Evolutionary conservation across 495 filamentous ascomycete species (phyloP).

Genomic region (Tuber brumale): DNA sequence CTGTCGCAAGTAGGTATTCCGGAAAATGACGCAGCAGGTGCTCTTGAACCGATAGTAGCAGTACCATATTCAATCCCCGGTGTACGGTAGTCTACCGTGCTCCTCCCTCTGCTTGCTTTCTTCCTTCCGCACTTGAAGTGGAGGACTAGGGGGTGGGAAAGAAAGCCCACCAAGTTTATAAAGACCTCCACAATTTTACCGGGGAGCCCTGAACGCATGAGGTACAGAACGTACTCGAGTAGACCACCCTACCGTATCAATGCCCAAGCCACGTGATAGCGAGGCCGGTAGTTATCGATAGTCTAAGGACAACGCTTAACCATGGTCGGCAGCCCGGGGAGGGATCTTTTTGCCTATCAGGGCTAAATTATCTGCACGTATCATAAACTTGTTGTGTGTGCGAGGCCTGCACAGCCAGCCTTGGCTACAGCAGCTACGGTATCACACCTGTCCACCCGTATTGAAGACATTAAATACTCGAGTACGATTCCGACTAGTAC

Average conservation of each 20-base stretch:
- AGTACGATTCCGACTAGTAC: no score
- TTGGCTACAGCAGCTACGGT: background rate
- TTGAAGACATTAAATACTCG: no score
- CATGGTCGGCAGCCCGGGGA: background rate
- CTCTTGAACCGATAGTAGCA: background rate
- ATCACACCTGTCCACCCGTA: no score
- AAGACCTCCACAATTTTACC: background rate
- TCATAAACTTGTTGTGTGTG: no score
- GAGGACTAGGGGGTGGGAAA: background rate
- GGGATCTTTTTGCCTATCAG: background rate
- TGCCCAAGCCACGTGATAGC: background rate
- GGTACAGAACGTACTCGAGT: background rate
- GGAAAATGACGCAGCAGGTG: background rate
- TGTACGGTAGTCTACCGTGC: no score
- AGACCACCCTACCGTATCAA: background rate
- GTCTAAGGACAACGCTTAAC: background rate
- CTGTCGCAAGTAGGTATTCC: conserved; percentile 1
- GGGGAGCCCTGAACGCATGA: background rate
- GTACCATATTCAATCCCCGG: background rate
- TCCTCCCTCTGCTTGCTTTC: background rate
- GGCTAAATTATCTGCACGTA: background rate
- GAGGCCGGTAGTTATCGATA: background rate
- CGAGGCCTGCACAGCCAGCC: no score
- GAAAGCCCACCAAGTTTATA: background rate
- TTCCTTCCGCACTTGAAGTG: background rate